Evolutionary conservation across 2,329 filamentous ascomycete species (phyloP), one percentile per base, ranked within the genome.

Genomic region (Colletotrichum lindemuthianum): DNA sequence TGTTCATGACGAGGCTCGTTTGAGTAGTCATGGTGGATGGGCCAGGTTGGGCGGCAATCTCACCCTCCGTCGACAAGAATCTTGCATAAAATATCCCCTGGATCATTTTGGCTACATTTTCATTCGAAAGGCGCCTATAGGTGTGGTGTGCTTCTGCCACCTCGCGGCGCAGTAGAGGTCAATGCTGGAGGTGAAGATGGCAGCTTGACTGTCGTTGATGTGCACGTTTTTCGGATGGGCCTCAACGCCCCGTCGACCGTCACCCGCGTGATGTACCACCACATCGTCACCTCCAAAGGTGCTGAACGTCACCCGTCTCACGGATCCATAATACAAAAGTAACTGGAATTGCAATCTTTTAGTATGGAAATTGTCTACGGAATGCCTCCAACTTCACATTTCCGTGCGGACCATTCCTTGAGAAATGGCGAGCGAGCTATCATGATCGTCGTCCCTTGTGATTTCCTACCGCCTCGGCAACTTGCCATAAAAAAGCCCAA

Each of bases 21-120:
- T 24, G 24, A 4, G 24, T 24, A 24, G 24, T 24, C 24, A 24
- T 24, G 24, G 4, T 5, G 4, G 24, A 24, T 24, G 24, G 24
- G 24, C 24, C 24, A 24, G 24, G 24, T 4, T 24, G 24, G 24
- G 24, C 24, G 24, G 24, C 24, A 24, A 4, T 24, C 70, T 69
- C 74, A 88, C 88, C 88, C 81, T 89, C 83, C 71, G 88, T 81
- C 13, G 88, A 86, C 67, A 90, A 84, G 77, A 91, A 91, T 50
- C 88, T 82, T 52, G 89, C 88, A 74, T 90, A 91, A 71, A 91
- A 91, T 63, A 91, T 90, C 69, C 86, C 88, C 73, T 89, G 86
- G 58, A 91, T 91, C 86, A 90, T 89, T 71, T 64, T 71, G 60
- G 48, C 59, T 59, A 64, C 67, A 68, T 67, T 37, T 56, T 63